Conservation (phyloP, 2,329 filamentous ascomycete species). For the Trichoderma koningiopsis region DNA sequence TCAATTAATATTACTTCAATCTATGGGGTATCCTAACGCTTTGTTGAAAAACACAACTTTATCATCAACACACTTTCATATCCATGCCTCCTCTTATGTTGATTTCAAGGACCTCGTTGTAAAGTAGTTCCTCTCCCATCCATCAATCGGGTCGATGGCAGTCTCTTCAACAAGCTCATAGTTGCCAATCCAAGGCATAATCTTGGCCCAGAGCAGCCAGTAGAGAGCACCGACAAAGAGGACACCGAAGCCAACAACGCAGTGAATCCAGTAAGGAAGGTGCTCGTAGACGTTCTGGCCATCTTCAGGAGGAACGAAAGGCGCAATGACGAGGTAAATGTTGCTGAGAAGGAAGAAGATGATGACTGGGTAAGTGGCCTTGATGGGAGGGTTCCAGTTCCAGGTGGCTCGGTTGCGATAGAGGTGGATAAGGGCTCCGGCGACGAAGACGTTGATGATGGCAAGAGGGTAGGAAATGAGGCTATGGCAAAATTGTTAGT, state of each 20-base stretch:
- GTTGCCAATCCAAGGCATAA: slow-evolving; percentile 53
- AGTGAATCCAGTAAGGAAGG: slow-evolving; percentile 61
- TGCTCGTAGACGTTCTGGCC: slow-evolving; percentile 56
- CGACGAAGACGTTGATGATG: slow-evolving; percentile 58
- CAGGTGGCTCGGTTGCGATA: slow-evolving; percentile 51
- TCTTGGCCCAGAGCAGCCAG: slow-evolving; percentile 57
- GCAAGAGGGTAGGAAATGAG: slow-evolving; percentile 67
- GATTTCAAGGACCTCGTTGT: slow-evolving; percentile 41
- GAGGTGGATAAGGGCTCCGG: slow-evolving; percentile 55
- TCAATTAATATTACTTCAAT: slow-evolving; percentile 22
- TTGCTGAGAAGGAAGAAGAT: slow-evolving; percentile 64
- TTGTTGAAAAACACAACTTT: neutral
- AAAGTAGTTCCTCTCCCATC: slow-evolving; percentile 64
- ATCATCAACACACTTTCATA: neutral
- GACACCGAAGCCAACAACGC: slow-evolving; percentile 58
- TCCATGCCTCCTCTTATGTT: neutral
- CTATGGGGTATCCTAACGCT: slow-evolving; percentile 23
- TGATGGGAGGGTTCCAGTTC: slow-evolving; percentile 58
- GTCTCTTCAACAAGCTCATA: slow-evolving; percentile 61
- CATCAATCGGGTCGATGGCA: slow-evolving; percentile 58
- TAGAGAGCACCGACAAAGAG: slow-evolving; percentile 56
- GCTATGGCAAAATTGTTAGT: slow-evolving; percentile 36
- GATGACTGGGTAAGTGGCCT: slow-evolving; percentile 55
- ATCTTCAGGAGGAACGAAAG: slow-evolving; percentile 56
- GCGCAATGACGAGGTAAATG: slow-evolving; percentile 61